Conservation (phyloP, 345 rosid species). For the Pugionium cornutum region DNA sequence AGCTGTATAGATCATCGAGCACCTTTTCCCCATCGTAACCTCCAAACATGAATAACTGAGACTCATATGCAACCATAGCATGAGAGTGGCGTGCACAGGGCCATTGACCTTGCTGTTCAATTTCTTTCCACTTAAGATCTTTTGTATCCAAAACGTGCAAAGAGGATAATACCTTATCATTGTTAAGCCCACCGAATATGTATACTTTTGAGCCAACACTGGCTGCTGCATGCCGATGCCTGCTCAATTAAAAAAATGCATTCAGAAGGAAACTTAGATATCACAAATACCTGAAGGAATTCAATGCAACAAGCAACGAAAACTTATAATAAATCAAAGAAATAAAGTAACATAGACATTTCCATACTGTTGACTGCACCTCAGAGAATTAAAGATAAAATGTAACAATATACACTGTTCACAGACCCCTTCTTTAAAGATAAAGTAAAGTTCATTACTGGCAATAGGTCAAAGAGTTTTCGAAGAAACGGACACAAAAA, state of each 20-base stretch:
- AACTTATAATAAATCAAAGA: neutral
- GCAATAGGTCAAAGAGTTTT: neutral
- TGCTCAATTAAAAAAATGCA: constrained; percentile 38
- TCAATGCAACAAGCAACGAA: neutral
- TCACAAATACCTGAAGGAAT: neutral
- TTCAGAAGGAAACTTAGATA: neutral
- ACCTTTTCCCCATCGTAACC: constrained; percentile 74
- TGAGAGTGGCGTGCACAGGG: constrained; percentile 92
- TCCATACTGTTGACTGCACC: neutral
- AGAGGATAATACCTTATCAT: constrained; percentile 56
- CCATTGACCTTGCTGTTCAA: constrained; percentile 52
- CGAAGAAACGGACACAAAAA: neutral
- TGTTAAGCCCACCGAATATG: constrained; percentile 78
- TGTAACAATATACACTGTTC: neutral
- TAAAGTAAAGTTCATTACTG: neutral
- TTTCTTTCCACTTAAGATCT: constrained; percentile 64
- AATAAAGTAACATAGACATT: neutral
- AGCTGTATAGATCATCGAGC: constrained; percentile 77
- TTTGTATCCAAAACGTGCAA: constrained; percentile 56
- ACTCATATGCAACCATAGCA: constrained; percentile 68
- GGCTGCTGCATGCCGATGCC: constrained; percentile 93
- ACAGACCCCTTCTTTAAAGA: neutral
- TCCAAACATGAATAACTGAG: constrained; percentile 72
- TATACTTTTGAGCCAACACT: constrained; percentile 67
- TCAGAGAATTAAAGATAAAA: neutral